phyloP scores from a whole-genome alignment of 1,139 yeast genomes.

The Blastobotrys arbuscula region DNA sequence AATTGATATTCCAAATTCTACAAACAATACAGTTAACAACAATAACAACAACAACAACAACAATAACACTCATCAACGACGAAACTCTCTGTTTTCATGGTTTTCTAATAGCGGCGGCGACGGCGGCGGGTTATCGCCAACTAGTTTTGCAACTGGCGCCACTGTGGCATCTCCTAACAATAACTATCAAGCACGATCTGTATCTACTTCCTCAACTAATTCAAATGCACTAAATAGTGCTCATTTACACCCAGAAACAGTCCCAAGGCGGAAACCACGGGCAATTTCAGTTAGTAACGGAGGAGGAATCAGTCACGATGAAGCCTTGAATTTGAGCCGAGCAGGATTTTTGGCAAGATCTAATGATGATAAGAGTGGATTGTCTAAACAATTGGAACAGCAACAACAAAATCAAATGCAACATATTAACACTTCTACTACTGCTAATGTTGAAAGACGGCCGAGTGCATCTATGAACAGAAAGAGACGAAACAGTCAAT shows the following conservation, averaged over 20 bases:
- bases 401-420: neutral
- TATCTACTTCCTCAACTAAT: neutral
- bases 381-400: neutral
- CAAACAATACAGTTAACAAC: slow-evolving; percentile 6
- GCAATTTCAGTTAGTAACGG: slow-evolving; percentile 14
- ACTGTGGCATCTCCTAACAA: neutral
- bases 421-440: neutral
- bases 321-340: slow-evolving; percentile 36
- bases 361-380: slow-evolving; percentile 9
- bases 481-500: slow-evolving; percentile 15
- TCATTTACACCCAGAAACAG: no score
- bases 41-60: slow-evolving; percentile 2
- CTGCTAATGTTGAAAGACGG: slow-evolving; percentile 8
- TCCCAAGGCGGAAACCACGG: slow-evolving; percentile 11
- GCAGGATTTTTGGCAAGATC: slow-evolving; percentile 22
- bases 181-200: neutral
- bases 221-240: no score
- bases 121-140: slow-evolving; percentile 13
- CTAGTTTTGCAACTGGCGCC: neutral
- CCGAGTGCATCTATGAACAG: slow-evolving; percentile 4
- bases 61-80: slow-evolving; percentile 5
- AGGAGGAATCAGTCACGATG: slow-evolving; percentile 31
- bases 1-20: neutral
- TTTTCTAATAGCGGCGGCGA: no score
- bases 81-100: slow-evolving; percentile 15